These are phyloP conservation scores for Diplodia scrobiculata DNA, from an alignment of 2,329 filamentous ascomycete species.

Conservation along the genomic window DNA sequence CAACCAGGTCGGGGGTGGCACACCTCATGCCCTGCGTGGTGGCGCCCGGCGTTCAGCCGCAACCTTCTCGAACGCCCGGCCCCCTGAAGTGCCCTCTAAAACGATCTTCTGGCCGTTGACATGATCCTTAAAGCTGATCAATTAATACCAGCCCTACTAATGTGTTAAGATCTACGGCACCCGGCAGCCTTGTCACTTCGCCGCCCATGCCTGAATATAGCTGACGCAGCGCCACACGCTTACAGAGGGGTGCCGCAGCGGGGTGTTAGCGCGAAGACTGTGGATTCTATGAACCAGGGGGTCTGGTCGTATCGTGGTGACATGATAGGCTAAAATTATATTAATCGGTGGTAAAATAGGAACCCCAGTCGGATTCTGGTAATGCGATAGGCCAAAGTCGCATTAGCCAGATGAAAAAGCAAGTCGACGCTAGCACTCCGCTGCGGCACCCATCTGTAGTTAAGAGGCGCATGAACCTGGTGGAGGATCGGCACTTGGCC, in stretches of 20 bases:
- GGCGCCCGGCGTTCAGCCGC: slow-evolving; percentile 7
- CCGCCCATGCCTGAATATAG: slow-evolving; percentile 19
- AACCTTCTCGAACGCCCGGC: not conserved
- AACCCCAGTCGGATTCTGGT: no score
- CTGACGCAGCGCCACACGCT: slow-evolving; percentile 25
- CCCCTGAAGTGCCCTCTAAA: not conserved
- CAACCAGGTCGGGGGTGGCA: not conserved
- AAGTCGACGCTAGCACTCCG: no score
- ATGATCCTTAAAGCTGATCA: not conserved
- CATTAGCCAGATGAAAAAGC: no score
- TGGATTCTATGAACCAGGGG: no score
- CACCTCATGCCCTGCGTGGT: not conserved
- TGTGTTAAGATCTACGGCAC: slow-evolving; percentile 23
- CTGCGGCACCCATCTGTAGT: not conserved
- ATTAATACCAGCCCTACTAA: slow-evolving; percentile 20
- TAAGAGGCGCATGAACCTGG: not conserved
- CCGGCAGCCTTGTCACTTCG: slow-evolving; percentile 1
- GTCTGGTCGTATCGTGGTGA: no score
- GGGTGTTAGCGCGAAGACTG: no score
- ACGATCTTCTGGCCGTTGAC: not conserved
- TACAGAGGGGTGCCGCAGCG: not conserved
- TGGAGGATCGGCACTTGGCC: not conserved
- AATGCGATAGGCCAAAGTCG: no score
- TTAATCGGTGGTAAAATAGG: no score
- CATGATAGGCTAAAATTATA: no score